Conservation (phyloP, 345 rosid genomes). For the Geranium brycei region DNA sequence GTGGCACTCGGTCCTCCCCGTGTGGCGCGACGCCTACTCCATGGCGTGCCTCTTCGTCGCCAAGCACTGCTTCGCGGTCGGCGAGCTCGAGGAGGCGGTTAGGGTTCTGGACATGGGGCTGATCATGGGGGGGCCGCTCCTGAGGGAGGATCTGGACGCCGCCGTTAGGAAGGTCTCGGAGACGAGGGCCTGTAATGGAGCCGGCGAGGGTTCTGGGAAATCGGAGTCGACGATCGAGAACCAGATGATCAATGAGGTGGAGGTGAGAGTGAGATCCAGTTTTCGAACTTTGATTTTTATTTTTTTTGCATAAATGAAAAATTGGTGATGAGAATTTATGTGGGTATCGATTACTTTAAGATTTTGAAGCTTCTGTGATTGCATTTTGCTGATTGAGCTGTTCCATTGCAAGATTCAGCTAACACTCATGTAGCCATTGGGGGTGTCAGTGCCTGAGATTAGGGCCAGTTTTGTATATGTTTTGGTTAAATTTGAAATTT, state of each 20-base stretch:
- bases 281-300: conserved; percentile 1
- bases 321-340: background rate
- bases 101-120: conserved; percentile 82
- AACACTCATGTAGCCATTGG: background rate
- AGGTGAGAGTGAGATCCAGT: conserved; percentile 55
- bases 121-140: conserved; percentile 83
- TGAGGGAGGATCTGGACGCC: conserved; percentile 60
- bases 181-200: conserved; percentile 20
- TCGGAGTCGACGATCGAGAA: conserved; percentile 22
- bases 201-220: conserved; percentile 15
- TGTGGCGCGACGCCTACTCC: conserved; percentile 94
- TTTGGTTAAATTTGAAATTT: background rate
- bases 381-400: background rate
- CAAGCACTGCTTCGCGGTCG: conserved; percentile 39
- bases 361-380: background rate
- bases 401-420: background rate
- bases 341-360: background rate
- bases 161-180: conserved; percentile 33
- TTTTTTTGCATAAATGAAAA: background rate
- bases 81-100: conserved; percentile 61
- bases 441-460: background rate
- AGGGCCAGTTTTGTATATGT: background rate
- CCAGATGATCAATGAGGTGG: conserved; percentile 37
- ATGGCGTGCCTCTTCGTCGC: conserved; percentile 82
- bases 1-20: conserved; percentile 88